phyloP scores from a whole-genome alignment of 169 alveolate genomes.

The Plasmodium gonderi region DNA sequence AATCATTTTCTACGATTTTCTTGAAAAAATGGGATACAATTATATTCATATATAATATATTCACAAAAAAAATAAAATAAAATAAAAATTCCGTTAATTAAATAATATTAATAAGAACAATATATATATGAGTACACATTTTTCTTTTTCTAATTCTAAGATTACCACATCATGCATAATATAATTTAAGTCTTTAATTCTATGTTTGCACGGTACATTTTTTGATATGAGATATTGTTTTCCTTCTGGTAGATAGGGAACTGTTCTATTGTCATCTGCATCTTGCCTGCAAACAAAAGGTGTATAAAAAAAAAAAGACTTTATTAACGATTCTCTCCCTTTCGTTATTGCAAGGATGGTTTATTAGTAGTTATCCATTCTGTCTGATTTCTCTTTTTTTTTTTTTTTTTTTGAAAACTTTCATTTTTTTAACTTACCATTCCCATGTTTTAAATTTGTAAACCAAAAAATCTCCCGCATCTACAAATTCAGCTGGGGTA shows the following conservation, averaged over 20 bases:
- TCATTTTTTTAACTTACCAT: conserved; percentile 65
- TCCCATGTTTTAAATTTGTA: conserved; percentile 80
- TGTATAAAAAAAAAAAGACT: background rate
- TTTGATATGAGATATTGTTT: conserved; percentile 77
- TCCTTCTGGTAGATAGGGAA: conserved; percentile 73
- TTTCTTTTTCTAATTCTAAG: background rate
- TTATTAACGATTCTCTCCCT: background rate
- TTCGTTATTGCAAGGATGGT: background rate
- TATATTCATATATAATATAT: background rate
- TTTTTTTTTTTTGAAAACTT: background rate
- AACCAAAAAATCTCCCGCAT: conserved; percentile 79
- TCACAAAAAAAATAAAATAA: background rate
- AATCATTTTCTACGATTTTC: conserved; percentile 64
- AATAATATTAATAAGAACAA: background rate
- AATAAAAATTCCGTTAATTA: background rate
- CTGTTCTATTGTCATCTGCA: conserved; percentile 71
- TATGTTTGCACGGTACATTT: conserved; percentile 76
- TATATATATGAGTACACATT: background rate
- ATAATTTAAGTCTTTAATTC: conserved; percentile 72
- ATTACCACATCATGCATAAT: conserved; percentile 56
- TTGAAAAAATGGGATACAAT: background rate
- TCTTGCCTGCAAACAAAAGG: conserved; percentile 26
- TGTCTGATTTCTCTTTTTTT: background rate
- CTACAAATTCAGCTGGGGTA: conserved; percentile 80
- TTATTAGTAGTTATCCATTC: background rate